Evolutionary conservation across 805 yeast genomes (phyloP), one percentile per base, ranked within the genome.

Genomic region (Lachancea sp.): DNA sequence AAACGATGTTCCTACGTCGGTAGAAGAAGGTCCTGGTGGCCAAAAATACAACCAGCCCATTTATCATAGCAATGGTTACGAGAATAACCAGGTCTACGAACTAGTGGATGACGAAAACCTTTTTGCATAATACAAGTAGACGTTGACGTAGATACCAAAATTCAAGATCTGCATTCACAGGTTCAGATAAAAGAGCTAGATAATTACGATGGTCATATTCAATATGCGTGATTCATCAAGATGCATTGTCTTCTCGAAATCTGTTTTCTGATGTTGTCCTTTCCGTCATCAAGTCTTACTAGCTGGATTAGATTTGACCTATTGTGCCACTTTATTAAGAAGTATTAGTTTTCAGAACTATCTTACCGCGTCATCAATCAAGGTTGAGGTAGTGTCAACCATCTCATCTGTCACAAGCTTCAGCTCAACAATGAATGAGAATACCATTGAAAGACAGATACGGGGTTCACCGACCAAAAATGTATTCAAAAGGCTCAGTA

Each of bases 1-100:
- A 11, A 67, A 67, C 41, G 70, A 64, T 36, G 44, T 66, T 13
- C 63, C 70, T 1, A 62, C 69, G 2, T 48, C 55, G 35, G 45
- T 66, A 7, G 38, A 52, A 16, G 51, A 56, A 33, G 53, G 53
- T 13, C 60, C 56, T 19, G 59, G 51, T 22, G 51, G 51, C 13
- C 67, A 62, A 50, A 54, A 39, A 38, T 58, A 58, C 42, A 59
- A 56, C 32, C 41, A 57, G 11, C 67, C 67, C 8, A 39, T 61
- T 2, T 62, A 59, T 38, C 52, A 56, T 38, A 44, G 48, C 19
- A 13, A 47, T 3, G 50, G 50, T 15, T 62, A 61, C 38, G 47
- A 46, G 30, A 60, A 58, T 32, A 62, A 62, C 42, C 66, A 61
- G 44, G 51, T 59, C 1, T 59, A 61, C 44, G 60, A 60, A 44